phyloP scores from a whole-genome alignment of 805 yeast genomes.

The Saturnispora ahearnii region DNA sequence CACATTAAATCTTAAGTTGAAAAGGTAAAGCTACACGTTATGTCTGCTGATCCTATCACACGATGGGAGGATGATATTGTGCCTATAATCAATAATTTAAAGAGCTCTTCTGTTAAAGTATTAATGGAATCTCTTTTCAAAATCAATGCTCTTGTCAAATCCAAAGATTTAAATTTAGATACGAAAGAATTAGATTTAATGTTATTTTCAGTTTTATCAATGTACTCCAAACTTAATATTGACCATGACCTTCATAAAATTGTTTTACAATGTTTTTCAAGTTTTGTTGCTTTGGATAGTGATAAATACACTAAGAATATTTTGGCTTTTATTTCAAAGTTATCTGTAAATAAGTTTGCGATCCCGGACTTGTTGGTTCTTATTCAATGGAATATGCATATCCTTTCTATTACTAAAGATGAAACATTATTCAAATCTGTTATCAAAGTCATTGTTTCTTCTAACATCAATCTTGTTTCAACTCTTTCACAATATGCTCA shows the following conservation, averaged over 20 bases:
- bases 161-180: slow-evolving; percentile 11
- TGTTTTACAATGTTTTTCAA: slow-evolving; percentile 33
- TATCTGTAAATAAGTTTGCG: slow-evolving; percentile 35
- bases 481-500: slow-evolving; percentile 13
- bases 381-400: slow-evolving; percentile 45
- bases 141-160: slow-evolving; percentile 24
- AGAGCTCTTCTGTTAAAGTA: slow-evolving; percentile 29
- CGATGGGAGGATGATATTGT: slow-evolving; percentile 14
- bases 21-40: not conserved
- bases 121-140: slow-evolving; percentile 30
- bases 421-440: slow-evolving; percentile 17
- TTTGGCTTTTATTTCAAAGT: slow-evolving; percentile 31
- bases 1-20: not conserved
- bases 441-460: slow-evolving; percentile 18
- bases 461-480: slow-evolving; percentile 33
- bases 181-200: slow-evolving; percentile 23
- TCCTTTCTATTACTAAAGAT: slow-evolving; percentile 25
- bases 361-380: slow-evolving; percentile 47
- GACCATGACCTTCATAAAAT: slow-evolving; percentile 40
- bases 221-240: slow-evolving; percentile 39
- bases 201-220: slow-evolving; percentile 33
- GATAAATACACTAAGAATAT: slow-evolving; percentile 25
- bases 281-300: slow-evolving; percentile 27
- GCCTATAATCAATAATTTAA: slow-evolving; percentile 14
- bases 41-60: slow-evolving; percentile 9